phyloP scores from a whole-genome alignment of 345 rosid genomes.

The Gynandropsis gynandra region DNA sequence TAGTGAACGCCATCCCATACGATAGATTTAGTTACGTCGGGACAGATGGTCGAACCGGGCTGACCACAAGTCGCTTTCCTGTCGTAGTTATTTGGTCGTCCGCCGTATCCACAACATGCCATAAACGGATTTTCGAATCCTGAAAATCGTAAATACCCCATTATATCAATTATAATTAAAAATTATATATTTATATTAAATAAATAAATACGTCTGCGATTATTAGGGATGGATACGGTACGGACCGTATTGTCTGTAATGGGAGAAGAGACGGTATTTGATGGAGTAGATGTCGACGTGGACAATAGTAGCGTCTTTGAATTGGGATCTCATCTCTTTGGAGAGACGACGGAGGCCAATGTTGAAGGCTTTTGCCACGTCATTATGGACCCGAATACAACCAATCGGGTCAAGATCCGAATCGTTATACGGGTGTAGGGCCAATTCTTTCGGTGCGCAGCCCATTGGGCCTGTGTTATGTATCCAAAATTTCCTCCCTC shows the following conservation, averaged over 20 bases:
- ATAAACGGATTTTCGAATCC: slow-evolving; percentile 38
- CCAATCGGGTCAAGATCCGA: slow-evolving; percentile 46
- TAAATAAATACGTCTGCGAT: neutral
- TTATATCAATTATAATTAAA: neutral
- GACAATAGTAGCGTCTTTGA: slow-evolving; percentile 37
- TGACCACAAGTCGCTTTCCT: slow-evolving; percentile 25
- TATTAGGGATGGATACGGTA: too few relatives aligned
- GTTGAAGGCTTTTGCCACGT: slow-evolving; percentile 47
- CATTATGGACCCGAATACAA: slow-evolving; percentile 45
- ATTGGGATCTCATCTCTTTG: slow-evolving; percentile 35
- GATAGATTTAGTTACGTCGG: slow-evolving; percentile 23
- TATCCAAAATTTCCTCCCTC: slow-evolving; percentile 67
- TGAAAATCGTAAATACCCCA: slow-evolving; percentile 9
- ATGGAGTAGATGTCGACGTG: slow-evolving; percentile 38
- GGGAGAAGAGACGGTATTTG: slow-evolving; percentile 37
- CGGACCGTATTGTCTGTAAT: slow-evolving; percentile 32
- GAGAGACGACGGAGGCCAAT: slow-evolving; percentile 33
- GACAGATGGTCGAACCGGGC: slow-evolving; percentile 29
- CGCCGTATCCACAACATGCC: slow-evolving; percentile 43
- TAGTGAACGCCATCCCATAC: slow-evolving; percentile 57
- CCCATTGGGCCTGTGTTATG: slow-evolving; percentile 70
- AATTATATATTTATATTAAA: neutral
- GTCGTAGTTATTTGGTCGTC: slow-evolving; percentile 36
- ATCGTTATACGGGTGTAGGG: slow-evolving; percentile 23
- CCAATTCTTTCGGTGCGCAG: slow-evolving; percentile 50